phyloP scores from a whole-genome alignment of 176 grass and related monocot species.

The Saccharum officinarum region DNA sequence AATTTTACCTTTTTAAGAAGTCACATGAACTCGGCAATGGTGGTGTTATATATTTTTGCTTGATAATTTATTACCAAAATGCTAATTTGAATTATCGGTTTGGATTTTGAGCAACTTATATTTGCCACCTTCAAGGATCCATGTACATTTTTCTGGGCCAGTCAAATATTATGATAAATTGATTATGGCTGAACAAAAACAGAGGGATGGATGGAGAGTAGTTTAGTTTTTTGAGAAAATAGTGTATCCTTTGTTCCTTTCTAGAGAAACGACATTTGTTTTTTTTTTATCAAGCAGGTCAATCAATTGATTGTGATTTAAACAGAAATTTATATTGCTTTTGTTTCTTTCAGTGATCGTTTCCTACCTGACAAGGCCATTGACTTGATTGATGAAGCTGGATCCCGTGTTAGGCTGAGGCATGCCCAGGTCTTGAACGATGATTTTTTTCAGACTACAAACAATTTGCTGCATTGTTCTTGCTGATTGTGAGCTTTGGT shows the following conservation, averaged over 20 bases:
- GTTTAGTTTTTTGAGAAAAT: not conserved
- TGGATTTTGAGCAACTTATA: constrained; percentile 8
- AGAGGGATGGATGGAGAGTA: not conserved
- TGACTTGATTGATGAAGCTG: constrained; percentile 98
- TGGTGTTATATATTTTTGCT: not conserved
- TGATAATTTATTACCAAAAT: not conserved
- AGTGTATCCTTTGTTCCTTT: not conserved
- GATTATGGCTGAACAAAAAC: not conserved
- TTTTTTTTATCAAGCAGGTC: not conserved
- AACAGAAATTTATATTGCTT: constrained; percentile 36
- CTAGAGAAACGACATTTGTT: not conserved
- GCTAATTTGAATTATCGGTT: not conserved
- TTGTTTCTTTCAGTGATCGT: constrained; percentile 72
- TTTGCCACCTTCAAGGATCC: not conserved
- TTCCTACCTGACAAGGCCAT: constrained; percentile 99
- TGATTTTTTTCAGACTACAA: not conserved
- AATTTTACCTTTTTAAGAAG: not conserved
- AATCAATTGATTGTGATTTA: not conserved
- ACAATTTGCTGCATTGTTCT: not conserved
- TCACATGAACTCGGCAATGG: not conserved
- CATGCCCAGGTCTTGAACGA: constrained; percentile 74
- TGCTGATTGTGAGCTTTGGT: constrained; percentile 15
- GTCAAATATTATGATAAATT: not conserved
- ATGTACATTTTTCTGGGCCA: not conserved
- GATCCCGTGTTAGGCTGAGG: constrained; percentile 96